phyloP scores from a whole-genome alignment of 805 yeast genomes.

The Zygosaccharomyces gambellarensis region DNA sequence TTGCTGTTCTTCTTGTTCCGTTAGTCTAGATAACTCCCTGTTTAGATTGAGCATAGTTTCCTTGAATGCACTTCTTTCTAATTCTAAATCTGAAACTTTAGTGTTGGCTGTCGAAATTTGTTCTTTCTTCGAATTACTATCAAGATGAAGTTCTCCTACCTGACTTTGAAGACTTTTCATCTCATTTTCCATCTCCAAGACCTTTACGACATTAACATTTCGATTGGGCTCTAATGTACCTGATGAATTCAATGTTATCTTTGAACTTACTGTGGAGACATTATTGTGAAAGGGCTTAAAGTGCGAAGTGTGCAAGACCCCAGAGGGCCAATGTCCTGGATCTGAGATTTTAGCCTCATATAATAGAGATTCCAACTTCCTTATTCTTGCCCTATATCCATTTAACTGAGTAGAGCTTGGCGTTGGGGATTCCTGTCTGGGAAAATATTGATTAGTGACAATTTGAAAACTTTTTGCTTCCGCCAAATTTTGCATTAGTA shows the following conservation, averaged over 20 bases:
- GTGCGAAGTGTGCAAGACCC: slow-evolving; percentile 32
- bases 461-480: slow-evolving; percentile 12
- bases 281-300: slow-evolving; percentile 15
- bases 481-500: slow-evolving; percentile 39
- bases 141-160: slow-evolving; percentile 4
- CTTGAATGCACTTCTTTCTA: slow-evolving; percentile 29
- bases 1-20: slow-evolving; percentile 16
- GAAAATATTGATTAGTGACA: neutral
- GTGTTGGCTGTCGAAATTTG: slow-evolving; percentile 4
- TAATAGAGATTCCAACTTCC: slow-evolving; percentile 67
- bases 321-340: slow-evolving; percentile 43
- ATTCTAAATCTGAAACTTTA: slow-evolving; percentile 17
- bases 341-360: slow-evolving; percentile 67
- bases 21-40: slow-evolving; percentile 26
- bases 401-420: slow-evolving; percentile 39
- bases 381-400: slow-evolving; percentile 68
- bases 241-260: slow-evolving; percentile 9
- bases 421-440: neutral
- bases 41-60: slow-evolving; percentile 29
- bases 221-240: slow-evolving; percentile 4
- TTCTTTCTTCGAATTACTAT: neutral
- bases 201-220: slow-evolving; percentile 1
- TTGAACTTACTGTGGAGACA: slow-evolving; percentile 14
- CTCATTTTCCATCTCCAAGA: slow-evolving; percentile 11
- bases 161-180: slow-evolving; percentile 7